These are phyloP conservation scores for Ceratobasidium sp. DNA, from an alignment of 1,284 basidiomycete genomes.

Conservation along the genomic window DNA sequence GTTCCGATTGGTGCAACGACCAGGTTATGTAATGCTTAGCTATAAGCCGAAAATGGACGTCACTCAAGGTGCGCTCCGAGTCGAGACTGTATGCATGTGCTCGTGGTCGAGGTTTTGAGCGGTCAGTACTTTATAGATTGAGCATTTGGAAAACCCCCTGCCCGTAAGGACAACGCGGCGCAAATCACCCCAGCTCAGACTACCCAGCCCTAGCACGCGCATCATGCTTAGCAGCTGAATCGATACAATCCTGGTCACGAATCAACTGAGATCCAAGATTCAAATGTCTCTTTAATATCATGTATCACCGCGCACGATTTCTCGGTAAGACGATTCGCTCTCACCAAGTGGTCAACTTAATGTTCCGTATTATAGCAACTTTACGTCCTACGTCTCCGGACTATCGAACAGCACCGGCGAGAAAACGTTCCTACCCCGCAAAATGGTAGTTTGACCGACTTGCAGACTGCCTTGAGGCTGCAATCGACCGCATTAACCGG, in stretches of 20 bases:
- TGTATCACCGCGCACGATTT: no score
- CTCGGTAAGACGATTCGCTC: no score
- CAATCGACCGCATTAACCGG: conserved; percentile 30
- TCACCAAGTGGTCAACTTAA: no score
- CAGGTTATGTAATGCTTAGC: conserved; percentile 37
- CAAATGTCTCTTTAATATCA: no score
- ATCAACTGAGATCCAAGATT: conserved; percentile 27
- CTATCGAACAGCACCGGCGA: no score
- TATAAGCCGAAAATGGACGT: not conserved
- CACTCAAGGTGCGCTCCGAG: conserved; percentile 21
- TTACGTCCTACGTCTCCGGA: no score
- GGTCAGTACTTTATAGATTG: conserved; percentile 13
- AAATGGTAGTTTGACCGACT: conserved; percentile 52
- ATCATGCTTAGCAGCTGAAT: conserved; percentile 26
- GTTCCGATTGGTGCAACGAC: not conserved
- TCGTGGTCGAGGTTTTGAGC: not conserved
- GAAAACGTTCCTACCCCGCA: not conserved
- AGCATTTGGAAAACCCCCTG: conserved; percentile 8
- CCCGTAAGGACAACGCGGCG: conserved; percentile 26
- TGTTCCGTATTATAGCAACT: no score
- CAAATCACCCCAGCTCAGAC: conserved; percentile 7
- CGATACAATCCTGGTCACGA: not conserved
- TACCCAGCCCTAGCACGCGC: conserved; percentile 24
- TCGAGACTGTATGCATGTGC: conserved; percentile 3
- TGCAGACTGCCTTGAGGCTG: conserved; percentile 59